These are phyloP conservation scores for Hygrophoropsis aurantiaca DNA, from an alignment of 768 basidiomycete species.

Conservation along the genomic window DNA sequence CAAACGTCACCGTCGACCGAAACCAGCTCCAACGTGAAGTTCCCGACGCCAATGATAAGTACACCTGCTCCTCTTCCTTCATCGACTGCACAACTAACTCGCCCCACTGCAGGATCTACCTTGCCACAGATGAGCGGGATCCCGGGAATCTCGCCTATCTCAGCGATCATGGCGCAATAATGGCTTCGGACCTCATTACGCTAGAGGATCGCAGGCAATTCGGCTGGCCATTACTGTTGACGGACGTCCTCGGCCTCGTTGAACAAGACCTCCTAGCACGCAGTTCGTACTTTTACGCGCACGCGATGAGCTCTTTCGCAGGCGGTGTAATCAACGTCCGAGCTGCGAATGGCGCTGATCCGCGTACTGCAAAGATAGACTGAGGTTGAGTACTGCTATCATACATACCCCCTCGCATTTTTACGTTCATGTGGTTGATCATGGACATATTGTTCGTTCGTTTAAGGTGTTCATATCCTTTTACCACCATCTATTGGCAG, in stretches of 20 bases:
- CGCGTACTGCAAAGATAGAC: slow-evolving; percentile 26
- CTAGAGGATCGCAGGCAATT: slow-evolving; percentile 29
- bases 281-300: slow-evolving; percentile 30
- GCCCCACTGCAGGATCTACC: slow-evolving; percentile 1
- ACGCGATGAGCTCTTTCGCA: slow-evolving; percentile 29
- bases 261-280: slow-evolving; percentile 32
- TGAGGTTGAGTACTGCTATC: too few relatives aligned
- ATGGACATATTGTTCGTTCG: too few relatives aligned
- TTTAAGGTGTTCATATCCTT: too few relatives aligned
- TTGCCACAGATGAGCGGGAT: slow-evolving; percentile 32
- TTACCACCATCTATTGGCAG: too few relatives aligned
- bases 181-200: slow-evolving; percentile 33
- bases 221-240: slow-evolving; percentile 34
- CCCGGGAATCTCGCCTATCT: slow-evolving; percentile 20
- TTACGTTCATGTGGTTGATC: too few relatives aligned
- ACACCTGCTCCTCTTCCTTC: not conserved
- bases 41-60: not conserved
- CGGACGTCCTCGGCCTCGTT: slow-evolving; percentile 32
- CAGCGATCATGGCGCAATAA: slow-evolving; percentile 23
- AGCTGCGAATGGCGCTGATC: slow-evolving; percentile 27
- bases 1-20: not conserved
- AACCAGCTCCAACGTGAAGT: not conserved
- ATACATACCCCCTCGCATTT: too few relatives aligned
- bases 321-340: slow-evolving; percentile 32
- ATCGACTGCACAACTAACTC: not conserved